These are phyloP conservation scores for Rhynchospora tenuis DNA, from an alignment of 176 grass and related monocot genomes.

Conservation along the genomic window DNA sequence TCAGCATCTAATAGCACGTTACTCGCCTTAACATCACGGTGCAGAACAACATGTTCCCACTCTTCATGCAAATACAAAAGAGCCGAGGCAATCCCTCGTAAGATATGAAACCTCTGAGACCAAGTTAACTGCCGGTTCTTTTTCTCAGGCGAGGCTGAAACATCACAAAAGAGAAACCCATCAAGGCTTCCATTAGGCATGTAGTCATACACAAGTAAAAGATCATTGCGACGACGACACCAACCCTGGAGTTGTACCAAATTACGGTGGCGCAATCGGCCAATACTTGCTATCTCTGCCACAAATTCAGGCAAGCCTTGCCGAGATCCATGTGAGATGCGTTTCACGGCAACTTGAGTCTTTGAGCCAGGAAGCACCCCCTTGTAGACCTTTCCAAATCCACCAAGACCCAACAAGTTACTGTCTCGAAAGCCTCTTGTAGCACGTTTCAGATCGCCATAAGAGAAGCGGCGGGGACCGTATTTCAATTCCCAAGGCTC, in stretches of 20 bases:
- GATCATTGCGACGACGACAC: conserved; percentile 33
- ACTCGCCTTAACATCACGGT: conserved; percentile 39
- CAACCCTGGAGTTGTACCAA: conserved; percentile 40
- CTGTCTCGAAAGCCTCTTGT: conserved; percentile 61
- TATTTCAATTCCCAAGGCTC: conserved; percentile 61
- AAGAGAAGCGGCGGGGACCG: conserved; percentile 63
- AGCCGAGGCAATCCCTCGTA: conserved; percentile 23
- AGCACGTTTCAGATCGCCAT: conserved; percentile 55
- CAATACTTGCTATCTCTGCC: conserved; percentile 34
- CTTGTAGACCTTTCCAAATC: conserved; percentile 67
- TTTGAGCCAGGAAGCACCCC: conserved; percentile 27
- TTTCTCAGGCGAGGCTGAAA: background rate
- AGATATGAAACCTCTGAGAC: conserved; percentile 24
- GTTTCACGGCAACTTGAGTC: conserved; percentile 35
- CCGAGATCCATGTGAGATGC: conserved; percentile 31
- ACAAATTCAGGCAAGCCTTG: conserved; percentile 43
- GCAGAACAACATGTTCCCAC: conserved; percentile 41
- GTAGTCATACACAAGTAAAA: conserved; percentile 42
- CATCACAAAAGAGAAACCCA: conserved; percentile 24
- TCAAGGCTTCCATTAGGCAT: conserved; percentile 46
- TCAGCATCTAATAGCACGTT: conserved; percentile 31
- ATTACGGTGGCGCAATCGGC: conserved; percentile 36
- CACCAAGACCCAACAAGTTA: conserved; percentile 54
- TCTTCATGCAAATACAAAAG: conserved; percentile 37
- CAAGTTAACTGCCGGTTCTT: conserved; percentile 11